Evolutionary conservation across 179 eudicot genomes (phyloP), one percentile per base, ranked within the genome.

Genomic region (Pouteria campechiana): DNA sequence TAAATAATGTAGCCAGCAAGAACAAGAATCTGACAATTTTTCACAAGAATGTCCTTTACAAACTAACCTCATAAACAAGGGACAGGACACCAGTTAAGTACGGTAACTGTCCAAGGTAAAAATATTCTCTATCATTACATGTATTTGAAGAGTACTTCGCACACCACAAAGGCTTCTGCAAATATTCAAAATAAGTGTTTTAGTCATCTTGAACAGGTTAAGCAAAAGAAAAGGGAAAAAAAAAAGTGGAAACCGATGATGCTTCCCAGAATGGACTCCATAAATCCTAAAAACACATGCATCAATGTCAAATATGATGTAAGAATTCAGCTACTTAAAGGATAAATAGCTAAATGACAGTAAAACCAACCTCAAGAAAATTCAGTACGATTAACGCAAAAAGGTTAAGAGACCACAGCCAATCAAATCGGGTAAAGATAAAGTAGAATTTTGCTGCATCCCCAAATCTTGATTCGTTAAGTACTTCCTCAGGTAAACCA

Each of bases 121-220:
- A 89, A 55, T 76, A 74, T 10, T 56, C 78, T 63, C 95, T 69
- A 30, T 86, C 50, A 49, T 37, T 70, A 69, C 97, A 89, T 37
- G 92, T 61, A 54, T 43, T 41, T 38, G 25, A 68, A 21, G 49
- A 44, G 29, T 59, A 21, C 57, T 49, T 61, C 23, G 57, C 51
- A 51, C 97, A 89, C 97, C 97, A 89, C 62, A 86, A 49, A 16
- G 97, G 97, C 65, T 69, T 81, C 97, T 89, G 93, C 57, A 53
- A 10, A 61, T 12, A 46, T 59, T 48, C 44, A 63, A 45, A 18
- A 27, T 17, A 30, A 41, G n/a, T n/a, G n/a, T n/a, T n/a, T n/a
- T n/a, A n/a, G n/a, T n/a, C n/a, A n/a, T n/a, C n/a, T n/a, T n/a
- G n/a, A n/a, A n/a, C n/a, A n/a, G n/a, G n/a, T n/a, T n/a, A n/a